Conservation (phyloP, 495 filamentous ascomycete species). For the Schizothecium vesticola region DNA sequence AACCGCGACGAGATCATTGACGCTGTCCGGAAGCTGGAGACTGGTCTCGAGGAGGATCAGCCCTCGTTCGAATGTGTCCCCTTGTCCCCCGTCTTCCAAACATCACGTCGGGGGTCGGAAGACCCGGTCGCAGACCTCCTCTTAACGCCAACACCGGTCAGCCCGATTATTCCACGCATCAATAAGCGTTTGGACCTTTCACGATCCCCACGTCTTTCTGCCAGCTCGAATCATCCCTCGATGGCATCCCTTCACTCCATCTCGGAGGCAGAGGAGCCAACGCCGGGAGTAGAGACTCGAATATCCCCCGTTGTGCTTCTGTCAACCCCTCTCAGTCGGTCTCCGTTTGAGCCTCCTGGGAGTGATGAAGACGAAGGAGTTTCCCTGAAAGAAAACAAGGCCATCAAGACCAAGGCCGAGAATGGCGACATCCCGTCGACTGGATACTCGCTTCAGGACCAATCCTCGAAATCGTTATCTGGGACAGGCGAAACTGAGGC, state of each 20-base stretch:
- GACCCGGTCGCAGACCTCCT: conserved; percentile 21
- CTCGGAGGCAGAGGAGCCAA: conserved; percentile 19
- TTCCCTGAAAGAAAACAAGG: conserved; percentile 15
- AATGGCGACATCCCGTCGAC: background rate
- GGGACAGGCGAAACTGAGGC: background rate
- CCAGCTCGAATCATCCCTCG: conserved; percentile 18
- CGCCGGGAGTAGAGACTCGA: conserved; percentile 4
- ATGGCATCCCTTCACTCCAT: conserved; percentile 27
- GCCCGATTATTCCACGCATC: conserved; percentile 10
- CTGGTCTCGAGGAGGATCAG: conserved; percentile 42
- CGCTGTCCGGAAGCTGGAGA: conserved; percentile 40
- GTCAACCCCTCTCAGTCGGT: conserved; percentile 15
- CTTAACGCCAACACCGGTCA: conserved; percentile 9
- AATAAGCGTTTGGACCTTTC: conserved; percentile 14
- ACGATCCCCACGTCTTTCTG: conserved; percentile 16
- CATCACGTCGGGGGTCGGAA: conserved; percentile 20
- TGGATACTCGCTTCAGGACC: background rate
- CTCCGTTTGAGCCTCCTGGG: conserved; percentile 5
- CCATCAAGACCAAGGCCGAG: conserved; percentile 9
- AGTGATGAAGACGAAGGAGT: conserved; percentile 32
- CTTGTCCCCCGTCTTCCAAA: conserved; percentile 30
- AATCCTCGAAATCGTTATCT: background rate
- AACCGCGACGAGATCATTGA: conserved; percentile 43
- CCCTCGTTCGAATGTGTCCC: conserved; percentile 33
- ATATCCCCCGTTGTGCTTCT: conserved; percentile 15